phyloP scores from a whole-genome alignment of 306 rosid genomes.

The Gleditsia sinensis region DNA sequence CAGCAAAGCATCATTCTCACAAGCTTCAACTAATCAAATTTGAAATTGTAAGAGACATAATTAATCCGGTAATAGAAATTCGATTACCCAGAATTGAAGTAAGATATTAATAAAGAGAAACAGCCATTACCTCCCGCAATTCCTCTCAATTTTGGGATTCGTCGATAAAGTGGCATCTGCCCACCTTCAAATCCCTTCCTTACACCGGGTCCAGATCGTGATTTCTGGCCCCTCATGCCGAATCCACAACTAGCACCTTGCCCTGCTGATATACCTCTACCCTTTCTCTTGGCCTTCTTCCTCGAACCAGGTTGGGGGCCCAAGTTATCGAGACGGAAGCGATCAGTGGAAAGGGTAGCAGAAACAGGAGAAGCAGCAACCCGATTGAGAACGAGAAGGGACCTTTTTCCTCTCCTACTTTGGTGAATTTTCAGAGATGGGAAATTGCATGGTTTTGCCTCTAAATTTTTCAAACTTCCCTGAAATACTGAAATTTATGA shows the following conservation, averaged over 20 bases:
- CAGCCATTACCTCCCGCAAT: conserved; percentile 80
- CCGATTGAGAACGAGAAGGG: conserved; percentile 42
- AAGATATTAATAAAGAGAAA: neutral
- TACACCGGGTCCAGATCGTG: conserved; percentile 93
- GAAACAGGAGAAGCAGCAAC: conserved; percentile 34
- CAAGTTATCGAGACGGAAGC: conserved; percentile 79
- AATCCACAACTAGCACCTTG: conserved; percentile 99
- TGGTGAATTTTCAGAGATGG: conserved; percentile 40
- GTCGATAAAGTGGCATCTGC: conserved; percentile 93
- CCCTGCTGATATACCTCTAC: conserved; percentile 91
- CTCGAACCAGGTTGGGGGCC: conserved; percentile 98
- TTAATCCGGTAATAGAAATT: neutral
- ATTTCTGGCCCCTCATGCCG: conserved; percentile 98
- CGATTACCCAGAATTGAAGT: neutral
- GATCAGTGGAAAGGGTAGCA: conserved; percentile 33
- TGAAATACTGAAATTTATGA: conserved; percentile 33
- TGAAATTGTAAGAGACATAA: neutral
- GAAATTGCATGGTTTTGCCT: conserved; percentile 38
- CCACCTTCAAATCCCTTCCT: conserved; percentile 92
- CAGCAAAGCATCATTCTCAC: neutral
- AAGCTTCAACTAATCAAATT: neutral
- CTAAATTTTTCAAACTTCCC: conserved; percentile 61
- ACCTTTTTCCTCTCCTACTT: conserved; percentile 28
- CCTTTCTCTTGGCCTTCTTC: conserved; percentile 85
- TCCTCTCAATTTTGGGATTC: conserved; percentile 88